These are phyloP conservation scores for Pseudocercospora vitis DNA, from an alignment of 2,329 filamentous ascomycete species.

Conservation along the genomic window DNA sequence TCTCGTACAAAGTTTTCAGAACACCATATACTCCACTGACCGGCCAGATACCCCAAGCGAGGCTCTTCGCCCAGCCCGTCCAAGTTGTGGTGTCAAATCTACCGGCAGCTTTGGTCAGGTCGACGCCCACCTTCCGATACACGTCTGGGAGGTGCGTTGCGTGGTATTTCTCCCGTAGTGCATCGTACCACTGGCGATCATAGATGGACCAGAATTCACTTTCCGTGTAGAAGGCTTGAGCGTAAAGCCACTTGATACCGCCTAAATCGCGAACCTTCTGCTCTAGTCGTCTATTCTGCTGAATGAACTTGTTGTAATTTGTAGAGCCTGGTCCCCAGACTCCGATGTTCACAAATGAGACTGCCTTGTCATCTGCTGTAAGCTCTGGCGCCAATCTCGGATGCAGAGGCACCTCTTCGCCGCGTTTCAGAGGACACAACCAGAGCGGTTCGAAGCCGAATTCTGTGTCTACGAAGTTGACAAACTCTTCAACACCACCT, in stretches of 20 bases:
- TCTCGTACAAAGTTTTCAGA: slow-evolving; percentile 21
- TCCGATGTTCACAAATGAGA: slow-evolving; percentile 55
- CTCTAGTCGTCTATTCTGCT: slow-evolving; percentile 70
- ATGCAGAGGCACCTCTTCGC: slow-evolving; percentile 22
- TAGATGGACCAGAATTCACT: slow-evolving; percentile 69
- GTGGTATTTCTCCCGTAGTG: slow-evolving; percentile 61
- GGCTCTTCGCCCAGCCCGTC: slow-evolving; percentile 18
- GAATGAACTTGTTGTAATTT: slow-evolving; percentile 58
- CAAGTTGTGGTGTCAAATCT: slow-evolving; percentile 11
- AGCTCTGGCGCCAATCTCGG: slow-evolving; percentile 16
- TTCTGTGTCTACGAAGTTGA: slow-evolving; percentile 52
- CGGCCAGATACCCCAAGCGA: slow-evolving; percentile 24
- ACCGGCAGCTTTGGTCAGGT: slow-evolving; percentile 18
- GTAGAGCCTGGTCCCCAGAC: slow-evolving; percentile 76
- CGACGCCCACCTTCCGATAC: slow-evolving; percentile 67
- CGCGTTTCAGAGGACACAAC: slow-evolving; percentile 54
- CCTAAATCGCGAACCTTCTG: slow-evolving; percentile 65
- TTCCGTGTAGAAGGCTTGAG: slow-evolving; percentile 79
- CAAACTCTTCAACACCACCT: slow-evolving; percentile 52
- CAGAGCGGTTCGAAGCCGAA: slow-evolving; percentile 58
- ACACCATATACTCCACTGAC: slow-evolving; percentile 27
- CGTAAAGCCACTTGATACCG: slow-evolving; percentile 85
- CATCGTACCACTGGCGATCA: slow-evolving; percentile 60
- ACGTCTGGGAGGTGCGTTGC: slow-evolving; percentile 64
- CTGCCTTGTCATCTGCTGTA: slow-evolving; percentile 12